A percentile compares a stretch with the other conserved stretches of the same genome.
These are phyloP conservation scores for Boeremia exigua DNA, from an alignment of 2,329 filamentous ascomycete species.

Conservation along the genomic window DNA sequence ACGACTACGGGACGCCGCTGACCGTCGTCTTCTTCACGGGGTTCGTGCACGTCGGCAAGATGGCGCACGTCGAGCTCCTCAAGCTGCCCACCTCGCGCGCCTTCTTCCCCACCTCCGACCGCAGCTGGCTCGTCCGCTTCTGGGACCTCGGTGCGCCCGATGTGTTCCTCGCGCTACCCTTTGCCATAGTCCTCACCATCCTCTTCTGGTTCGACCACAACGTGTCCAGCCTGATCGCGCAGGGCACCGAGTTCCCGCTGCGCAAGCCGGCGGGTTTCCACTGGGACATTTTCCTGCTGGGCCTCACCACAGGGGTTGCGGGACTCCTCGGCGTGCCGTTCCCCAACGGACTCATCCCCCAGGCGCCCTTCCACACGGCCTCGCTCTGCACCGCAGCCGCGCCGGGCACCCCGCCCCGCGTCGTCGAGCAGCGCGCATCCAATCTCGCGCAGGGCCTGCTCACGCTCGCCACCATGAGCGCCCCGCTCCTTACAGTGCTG, in stretches of 20 bases:
- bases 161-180: constrained; percentile 85
- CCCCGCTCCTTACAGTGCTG: constrained; percentile 60
- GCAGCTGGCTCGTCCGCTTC: constrained; percentile 80
- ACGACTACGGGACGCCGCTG: constrained; percentile 82
- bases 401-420: constrained; percentile 50
- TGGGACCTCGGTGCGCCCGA: constrained; percentile 77
- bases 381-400: constrained; percentile 46
- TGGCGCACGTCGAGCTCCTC: constrained; percentile 72
- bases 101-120: constrained; percentile 77
- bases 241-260: constrained; percentile 62
- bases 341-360: constrained; percentile 65
- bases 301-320: constrained; percentile 61
- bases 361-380: constrained; percentile 66
- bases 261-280: constrained; percentile 66
- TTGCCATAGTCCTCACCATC: constrained; percentile 81
- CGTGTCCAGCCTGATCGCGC: constrained; percentile 62
- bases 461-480: constrained; percentile 63
- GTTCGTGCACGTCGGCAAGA: constrained; percentile 84
- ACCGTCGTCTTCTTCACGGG: constrained; percentile 80
- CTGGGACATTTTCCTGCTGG: constrained; percentile 66
- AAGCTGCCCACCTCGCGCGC: constrained; percentile 76
- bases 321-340: constrained; percentile 64
- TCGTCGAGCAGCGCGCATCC: constrained; percentile 63
- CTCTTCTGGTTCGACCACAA: constrained; percentile 93
- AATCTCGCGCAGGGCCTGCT: constrained; percentile 63